Evolutionary conservation across 495 filamentous ascomycete genomes (phyloP).

Genomic region (Neurospora hispaniola): DNA sequence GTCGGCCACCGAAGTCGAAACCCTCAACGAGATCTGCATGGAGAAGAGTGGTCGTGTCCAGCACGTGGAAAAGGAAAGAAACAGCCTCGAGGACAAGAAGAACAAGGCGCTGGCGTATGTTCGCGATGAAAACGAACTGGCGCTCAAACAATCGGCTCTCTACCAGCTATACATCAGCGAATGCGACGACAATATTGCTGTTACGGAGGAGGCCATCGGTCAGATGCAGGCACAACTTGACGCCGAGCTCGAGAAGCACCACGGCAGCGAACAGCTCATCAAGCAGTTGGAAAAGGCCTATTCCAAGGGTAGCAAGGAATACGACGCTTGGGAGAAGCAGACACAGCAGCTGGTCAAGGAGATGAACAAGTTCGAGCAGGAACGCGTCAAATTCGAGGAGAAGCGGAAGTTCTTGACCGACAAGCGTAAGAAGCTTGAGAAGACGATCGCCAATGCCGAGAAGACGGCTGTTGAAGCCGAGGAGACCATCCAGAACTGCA

Average conservation of each 20-base stretch:
- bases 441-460: constrained; percentile 58
- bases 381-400: constrained; percentile 93
- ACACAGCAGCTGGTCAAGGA: constrained; percentile 75
- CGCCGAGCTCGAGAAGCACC: constrained; percentile 80
- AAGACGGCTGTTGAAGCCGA: constrained; percentile 60
- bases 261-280: constrained; percentile 84
- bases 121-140: constrained; percentile 84
- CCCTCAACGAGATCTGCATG: constrained; percentile 83
- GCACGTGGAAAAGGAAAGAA: constrained; percentile 97
- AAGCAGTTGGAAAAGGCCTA: constrained; percentile 80
- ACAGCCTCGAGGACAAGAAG: constrained; percentile 86
- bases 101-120: constrained; percentile 84
- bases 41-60: constrained; percentile 92
- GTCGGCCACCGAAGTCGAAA: constrained; percentile 76
- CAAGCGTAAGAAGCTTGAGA: constrained; percentile 93
- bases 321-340: constrained; percentile 70
- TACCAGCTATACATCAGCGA: constrained; percentile 87
- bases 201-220: constrained; percentile 79
- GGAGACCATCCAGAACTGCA: constrained; percentile 64
- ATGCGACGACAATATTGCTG: constrained; percentile 75
- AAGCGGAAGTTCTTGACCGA: constrained; percentile 84
- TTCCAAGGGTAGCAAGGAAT: constrained; percentile 69
- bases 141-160: constrained; percentile 73
- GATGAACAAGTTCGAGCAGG: constrained; percentile 86
- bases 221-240: constrained; percentile 86